Conservation (phyloP, 2,329 filamentous ascomycete genomes). For the Fusarium irregulare region DNA sequence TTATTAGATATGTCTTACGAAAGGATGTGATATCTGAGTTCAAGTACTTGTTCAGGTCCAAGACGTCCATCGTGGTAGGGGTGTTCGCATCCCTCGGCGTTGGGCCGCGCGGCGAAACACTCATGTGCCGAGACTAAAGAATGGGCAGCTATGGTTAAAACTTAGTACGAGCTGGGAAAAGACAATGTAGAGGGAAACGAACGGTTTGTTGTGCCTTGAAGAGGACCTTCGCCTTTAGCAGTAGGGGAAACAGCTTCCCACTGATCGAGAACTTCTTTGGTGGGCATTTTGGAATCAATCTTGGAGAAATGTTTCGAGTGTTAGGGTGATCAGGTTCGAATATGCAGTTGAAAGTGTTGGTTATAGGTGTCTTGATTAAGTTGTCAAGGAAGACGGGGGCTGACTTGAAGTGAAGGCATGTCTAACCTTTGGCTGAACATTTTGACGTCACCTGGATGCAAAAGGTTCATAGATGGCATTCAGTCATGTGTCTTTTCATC, state of each 20-base stretch:
- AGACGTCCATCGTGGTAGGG: slow-evolving; percentile 9
- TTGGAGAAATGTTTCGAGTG: neutral
- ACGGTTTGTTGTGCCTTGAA: slow-evolving; percentile 28
- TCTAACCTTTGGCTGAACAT: neutral
- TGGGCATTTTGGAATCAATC: slow-evolving; percentile 25
- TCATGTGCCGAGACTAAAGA: slow-evolving; percentile 44
- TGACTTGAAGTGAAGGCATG: neutral
- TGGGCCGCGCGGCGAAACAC: slow-evolving; percentile 39
- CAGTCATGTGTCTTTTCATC: neutral
- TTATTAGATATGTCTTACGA: neutral
- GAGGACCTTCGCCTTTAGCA: slow-evolving; percentile 37
- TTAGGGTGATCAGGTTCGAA: too few species aligned
- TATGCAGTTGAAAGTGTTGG: neutral
- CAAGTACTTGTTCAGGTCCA: slow-evolving; percentile 24
- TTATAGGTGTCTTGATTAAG: neutral
- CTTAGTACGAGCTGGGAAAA: neutral
- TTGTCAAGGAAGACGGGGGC: neutral
- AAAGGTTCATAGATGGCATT: neutral
- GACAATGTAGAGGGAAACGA: neutral
- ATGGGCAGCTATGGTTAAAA: slow-evolving; percentile 18
- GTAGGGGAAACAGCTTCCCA: slow-evolving; percentile 28
- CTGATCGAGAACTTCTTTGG: slow-evolving; percentile 37
- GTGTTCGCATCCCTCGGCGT: slow-evolving; percentile 2
- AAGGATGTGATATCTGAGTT: fast-evolving
- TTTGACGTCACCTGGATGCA: slow-evolving; percentile 16